A percentile compares a stretch with the other conserved stretches of the same genome.
phyloP scores from a whole-genome alignment of 495 filamentous ascomycete genomes.

The Chaetomium cochliodes region DNA sequence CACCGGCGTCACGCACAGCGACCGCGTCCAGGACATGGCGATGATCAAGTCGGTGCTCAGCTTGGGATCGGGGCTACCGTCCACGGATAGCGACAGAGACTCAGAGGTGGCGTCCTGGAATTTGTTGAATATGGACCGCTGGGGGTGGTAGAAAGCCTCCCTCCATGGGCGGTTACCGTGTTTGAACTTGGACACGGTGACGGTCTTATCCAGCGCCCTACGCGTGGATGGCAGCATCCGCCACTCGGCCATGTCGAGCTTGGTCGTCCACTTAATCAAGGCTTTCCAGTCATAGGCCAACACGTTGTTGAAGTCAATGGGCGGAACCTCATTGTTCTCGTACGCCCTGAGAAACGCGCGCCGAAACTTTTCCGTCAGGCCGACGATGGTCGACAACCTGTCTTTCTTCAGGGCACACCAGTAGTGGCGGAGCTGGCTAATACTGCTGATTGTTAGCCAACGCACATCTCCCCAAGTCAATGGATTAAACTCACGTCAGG shows the following conservation, averaged over 20 bases:
- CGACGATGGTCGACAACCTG: constrained; percentile 60
- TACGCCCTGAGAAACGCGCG: constrained; percentile 75
- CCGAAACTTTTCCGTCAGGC: constrained; percentile 75
- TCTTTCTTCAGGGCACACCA: constrained; percentile 60
- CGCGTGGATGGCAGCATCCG: constrained; percentile 42
- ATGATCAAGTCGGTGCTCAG: constrained; percentile 26
- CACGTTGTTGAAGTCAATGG: constrained; percentile 69
- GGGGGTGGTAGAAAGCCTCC: constrained; percentile 46
- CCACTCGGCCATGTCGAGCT: constrained; percentile 41
- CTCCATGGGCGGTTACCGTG: constrained; percentile 46
- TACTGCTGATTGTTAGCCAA: constrained; percentile 24
- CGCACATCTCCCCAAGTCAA: no score
- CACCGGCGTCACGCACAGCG: constrained; percentile 38
- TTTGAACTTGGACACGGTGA: constrained; percentile 32
- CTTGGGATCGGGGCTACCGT: constrained; percentile 2
- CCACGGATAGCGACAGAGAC: constrained; percentile 29
- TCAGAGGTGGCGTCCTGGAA: constrained; percentile 46
- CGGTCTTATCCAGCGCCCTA: constrained; percentile 33
- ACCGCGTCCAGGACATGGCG: constrained; percentile 37
- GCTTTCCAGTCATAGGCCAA: constrained; percentile 72
- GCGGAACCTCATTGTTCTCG: constrained; percentile 61
- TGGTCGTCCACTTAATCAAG: constrained; percentile 67
- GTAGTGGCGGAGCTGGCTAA: constrained; percentile 56
- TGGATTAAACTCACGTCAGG: constrained; percentile 36
- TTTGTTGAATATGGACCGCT: constrained; percentile 46